Evolutionary conservation across 352 stramenopile species (phyloP).

Genomic region (Saprolegnia parasitica): DNA sequence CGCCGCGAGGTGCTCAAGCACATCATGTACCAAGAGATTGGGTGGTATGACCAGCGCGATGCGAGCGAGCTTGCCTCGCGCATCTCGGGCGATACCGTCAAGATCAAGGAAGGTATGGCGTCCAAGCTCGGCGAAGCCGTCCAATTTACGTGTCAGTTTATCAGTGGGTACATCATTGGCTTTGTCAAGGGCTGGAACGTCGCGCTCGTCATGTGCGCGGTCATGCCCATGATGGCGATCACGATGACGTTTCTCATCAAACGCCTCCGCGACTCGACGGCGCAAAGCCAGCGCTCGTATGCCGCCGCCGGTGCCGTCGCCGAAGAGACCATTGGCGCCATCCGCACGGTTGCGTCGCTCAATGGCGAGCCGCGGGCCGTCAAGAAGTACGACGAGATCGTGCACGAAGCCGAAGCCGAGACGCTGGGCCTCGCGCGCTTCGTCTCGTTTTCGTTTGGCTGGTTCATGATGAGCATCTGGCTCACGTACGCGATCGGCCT

Average conservation of each 20-base stretch:
- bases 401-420: slow-evolving; percentile 32
- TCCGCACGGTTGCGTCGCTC: slow-evolving; percentile 38
- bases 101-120: slow-evolving; percentile 47
- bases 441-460: slow-evolving; percentile 32
- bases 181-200: slow-evolving; percentile 43
- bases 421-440: slow-evolving; percentile 41
- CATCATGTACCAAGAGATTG: slow-evolving; percentile 44
- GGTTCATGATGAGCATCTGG: slow-evolving; percentile 45
- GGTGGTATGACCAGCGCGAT: slow-evolving; percentile 44
- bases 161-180: slow-evolving; percentile 41
- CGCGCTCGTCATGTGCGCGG: slow-evolving; percentile 38
- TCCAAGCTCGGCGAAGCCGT: slow-evolving; percentile 40
- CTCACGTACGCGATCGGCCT: slow-evolving; percentile 47
- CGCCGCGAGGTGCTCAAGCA: slow-evolving; percentile 35
- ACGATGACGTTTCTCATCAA: slow-evolving; percentile 41
- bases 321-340: slow-evolving; percentile 44
- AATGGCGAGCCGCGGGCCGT: slow-evolving; percentile 42
- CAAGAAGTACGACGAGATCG: slow-evolving; percentile 35
- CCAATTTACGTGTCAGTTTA: slow-evolving; percentile 35
- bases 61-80: slow-evolving; percentile 37
- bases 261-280: slow-evolving; percentile 27
- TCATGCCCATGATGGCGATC: slow-evolving; percentile 37
- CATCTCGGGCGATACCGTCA: slow-evolving; percentile 37
- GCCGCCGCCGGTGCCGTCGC: slow-evolving; percentile 44
- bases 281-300: slow-evolving; percentile 44